Percentiles rank a stretch among this genome's conserved stretches.
Evolutionary conservation across 805 yeast genomes (phyloP).

Genomic region (Nakazawaea holstii): DNA sequence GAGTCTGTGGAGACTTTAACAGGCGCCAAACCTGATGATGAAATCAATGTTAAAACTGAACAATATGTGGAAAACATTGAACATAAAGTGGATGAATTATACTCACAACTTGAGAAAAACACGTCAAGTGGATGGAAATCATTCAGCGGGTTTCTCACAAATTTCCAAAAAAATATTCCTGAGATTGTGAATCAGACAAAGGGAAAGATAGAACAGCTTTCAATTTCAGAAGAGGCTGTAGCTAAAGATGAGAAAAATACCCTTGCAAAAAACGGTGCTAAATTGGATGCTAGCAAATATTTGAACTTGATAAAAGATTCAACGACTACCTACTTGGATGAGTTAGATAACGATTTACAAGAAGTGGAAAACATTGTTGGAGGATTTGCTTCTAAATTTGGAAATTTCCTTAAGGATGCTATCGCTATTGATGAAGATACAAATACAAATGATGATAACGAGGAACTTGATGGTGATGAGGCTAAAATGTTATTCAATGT

Average conservation of each 20-base stretch:
- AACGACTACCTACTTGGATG: constrained; percentile 64
- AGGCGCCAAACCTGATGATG: constrained; percentile 5
- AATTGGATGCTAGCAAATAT: constrained; percentile 16
- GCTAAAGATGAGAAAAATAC: constrained; percentile 15
- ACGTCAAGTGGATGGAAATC: constrained; percentile 31
- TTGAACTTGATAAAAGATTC: constrained; percentile 23
- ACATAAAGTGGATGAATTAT: constrained; percentile 31
- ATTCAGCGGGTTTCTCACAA: constrained; percentile 29
- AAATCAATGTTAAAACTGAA: constrained; percentile 43
- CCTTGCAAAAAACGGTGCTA: neutral
- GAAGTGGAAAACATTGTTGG: constrained; percentile 67
- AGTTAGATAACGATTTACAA: constrained; percentile 70
- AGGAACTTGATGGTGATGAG: constrained; percentile 12
- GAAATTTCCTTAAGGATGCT: constrained; percentile 46
- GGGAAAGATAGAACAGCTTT: constrained; percentile 19
- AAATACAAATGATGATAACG: constrained; percentile 13
- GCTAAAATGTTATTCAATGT: constrained; percentile 39
- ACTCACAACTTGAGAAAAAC: constrained; percentile 36
- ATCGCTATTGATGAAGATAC: constrained; percentile 24
- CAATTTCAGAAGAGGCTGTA: constrained; percentile 13
- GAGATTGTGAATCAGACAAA: constrained; percentile 23
- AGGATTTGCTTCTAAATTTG: constrained; percentile 48
- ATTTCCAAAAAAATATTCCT: constrained; percentile 26
- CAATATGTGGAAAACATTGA: constrained; percentile 52
- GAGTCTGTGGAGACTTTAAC: constrained; percentile 10